Evolutionary conservation across 192 early-diverging fungal species (phyloP).

Genomic region (Chytriomyces hyalinus): DNA sequence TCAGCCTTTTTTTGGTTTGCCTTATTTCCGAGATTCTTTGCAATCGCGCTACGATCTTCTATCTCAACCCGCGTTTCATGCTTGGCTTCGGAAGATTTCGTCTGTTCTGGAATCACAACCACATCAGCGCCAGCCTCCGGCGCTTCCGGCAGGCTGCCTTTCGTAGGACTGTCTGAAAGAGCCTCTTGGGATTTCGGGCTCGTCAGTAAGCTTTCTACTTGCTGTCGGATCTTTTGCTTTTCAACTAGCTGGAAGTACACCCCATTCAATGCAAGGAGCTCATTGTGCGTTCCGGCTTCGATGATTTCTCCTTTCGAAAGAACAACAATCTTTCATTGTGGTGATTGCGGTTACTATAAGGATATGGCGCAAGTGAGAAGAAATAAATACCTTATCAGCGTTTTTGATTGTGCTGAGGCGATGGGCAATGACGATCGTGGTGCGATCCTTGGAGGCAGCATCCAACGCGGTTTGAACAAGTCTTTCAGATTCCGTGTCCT

Average conservation of each 20-base stretch:
- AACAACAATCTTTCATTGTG: conserved; percentile 29
- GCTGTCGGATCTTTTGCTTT: conserved; percentile 62
- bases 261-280: conserved; percentile 61
- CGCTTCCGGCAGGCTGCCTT: neutral
- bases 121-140: conserved; percentile 20
- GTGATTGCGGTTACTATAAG: neutral
- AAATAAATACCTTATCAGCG: conserved; percentile 85
- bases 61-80: conserved; percentile 15
- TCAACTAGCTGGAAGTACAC: conserved; percentile 74
- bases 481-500: conserved; percentile 59
- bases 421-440: conserved; percentile 94
- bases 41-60: conserved; percentile 17
- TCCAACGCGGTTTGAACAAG: conserved; percentile 59
- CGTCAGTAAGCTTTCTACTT: conserved; percentile 22
- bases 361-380: neutral
- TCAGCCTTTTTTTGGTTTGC: neutral
- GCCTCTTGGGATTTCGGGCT: conserved; percentile 3
- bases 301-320: conserved; percentile 57
- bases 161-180: neutral
- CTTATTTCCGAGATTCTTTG: neutral
- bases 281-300: conserved; percentile 83
- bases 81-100: too few relatives aligned
- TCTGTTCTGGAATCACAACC: conserved; percentile 32
- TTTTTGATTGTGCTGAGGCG: conserved; percentile 88
- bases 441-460: conserved; percentile 59